Base-by-base conservation (phyloP, 73 alveolate species). In the Tetrahymena borealis region DNA sequence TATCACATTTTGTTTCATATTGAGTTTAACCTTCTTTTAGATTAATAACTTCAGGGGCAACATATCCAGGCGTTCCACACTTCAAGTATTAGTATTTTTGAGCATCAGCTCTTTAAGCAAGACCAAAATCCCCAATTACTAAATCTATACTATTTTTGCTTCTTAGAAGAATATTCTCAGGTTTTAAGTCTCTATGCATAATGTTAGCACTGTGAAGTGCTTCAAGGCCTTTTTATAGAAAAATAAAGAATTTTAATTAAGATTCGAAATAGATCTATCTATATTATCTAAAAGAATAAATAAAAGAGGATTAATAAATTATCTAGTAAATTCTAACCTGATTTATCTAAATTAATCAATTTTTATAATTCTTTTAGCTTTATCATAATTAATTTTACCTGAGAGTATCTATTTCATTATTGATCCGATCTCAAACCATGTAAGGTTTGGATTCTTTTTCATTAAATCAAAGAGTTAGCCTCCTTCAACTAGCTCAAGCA, bases 1-100 rank as follows among this genome's bases (percentile, higher is more conserved):
- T 60, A n/a, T 60, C 85, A 60, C 85, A 60, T 18, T 13, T 6
- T 6, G 85, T 13, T 0, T 60, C 85, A 20, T 60, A 60, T 0
- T 60, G 85, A 60, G 85, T 60, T 20, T 60, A 15, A 1, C 28
- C 35, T 60, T 93, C 95, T 37, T 85, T 79, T 3, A 93, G 78
- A 93, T 93, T 93, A 15, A 92, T 92, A 33, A 93, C 91, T 93
- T 93, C 95, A 31, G 95, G 95, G 20, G 95, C 95, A 13, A 93
- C 95, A 93, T 93, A 93, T 11, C 95, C 95, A 15, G 95, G 95
- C 33, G 95, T 93, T 24, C 95, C 95, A 93, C 95, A 93, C 39
- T 93, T 93, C 7, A 92, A 90, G 60, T 79, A 93, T 10, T 90
- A 91, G 79, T 39, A 93, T 11, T 39, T 15, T 18, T 93, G 91